Percentiles rank a stretch among this genome's conserved stretches.
phyloP scores from a whole-genome alignment of 31 red algal species.

The Bonnemaisonia californica region DNA sequence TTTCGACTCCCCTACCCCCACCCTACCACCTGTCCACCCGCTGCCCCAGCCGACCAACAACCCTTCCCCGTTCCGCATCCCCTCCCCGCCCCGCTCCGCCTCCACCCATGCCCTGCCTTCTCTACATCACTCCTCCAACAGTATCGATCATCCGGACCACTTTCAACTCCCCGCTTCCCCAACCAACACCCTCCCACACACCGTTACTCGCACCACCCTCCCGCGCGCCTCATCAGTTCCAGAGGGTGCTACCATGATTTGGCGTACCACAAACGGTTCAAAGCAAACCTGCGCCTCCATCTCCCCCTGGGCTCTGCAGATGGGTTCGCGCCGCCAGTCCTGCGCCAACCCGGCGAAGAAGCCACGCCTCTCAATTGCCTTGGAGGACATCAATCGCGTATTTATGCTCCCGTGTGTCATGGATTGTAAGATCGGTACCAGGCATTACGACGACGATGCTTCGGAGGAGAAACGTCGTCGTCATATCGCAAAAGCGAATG shows the following conservation, averaged over 20 bases:
- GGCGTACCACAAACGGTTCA: conserved; percentile 11
- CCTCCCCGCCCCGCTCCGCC: not conserved
- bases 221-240: not conserved
- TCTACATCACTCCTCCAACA: not conserved
- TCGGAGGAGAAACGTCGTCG: conserved; percentile 79
- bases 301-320: conserved; percentile 50
- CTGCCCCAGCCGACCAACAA: not conserved
- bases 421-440: conserved; percentile 89
- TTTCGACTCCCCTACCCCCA: not conserved
- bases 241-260: conserved; percentile 1
- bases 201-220: no score
- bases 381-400: conserved; percentile 79
- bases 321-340: conserved; percentile 8
- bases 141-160: not conserved
- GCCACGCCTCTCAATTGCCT: conserved; percentile 44
- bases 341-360: not conserved
- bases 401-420: conserved; percentile 86
- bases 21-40: not conserved
- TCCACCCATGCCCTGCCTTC: not conserved
- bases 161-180: no score
- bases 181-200: no score
- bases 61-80: not conserved
- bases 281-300: not conserved
- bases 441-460: conserved; percentile 97
- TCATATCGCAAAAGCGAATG: conserved; percentile 74